Conservation (phyloP, 139 green algal species). For the Chlorella sp. region DNA sequence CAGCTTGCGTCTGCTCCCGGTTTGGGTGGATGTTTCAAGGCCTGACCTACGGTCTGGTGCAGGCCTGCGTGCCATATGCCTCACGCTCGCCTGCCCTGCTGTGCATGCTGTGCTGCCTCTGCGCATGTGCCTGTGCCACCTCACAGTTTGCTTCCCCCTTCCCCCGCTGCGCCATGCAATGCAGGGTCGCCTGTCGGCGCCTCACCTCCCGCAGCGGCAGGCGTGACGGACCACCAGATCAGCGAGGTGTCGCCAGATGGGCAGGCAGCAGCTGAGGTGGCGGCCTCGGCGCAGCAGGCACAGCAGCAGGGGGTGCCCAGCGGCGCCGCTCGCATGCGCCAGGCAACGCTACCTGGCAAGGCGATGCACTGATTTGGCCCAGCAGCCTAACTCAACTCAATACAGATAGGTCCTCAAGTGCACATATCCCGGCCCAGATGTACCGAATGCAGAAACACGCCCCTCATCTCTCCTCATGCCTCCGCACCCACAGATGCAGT, state of each 20-base stretch:
- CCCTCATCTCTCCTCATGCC: too few species aligned
- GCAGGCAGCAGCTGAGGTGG: not conserved
- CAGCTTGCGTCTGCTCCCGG: too few species aligned
- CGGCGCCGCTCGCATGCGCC: not conserved
- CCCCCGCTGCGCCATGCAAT: not conserved
- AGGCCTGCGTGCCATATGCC: not conserved
- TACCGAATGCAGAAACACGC: too few species aligned
- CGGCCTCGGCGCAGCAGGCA: not conserved
- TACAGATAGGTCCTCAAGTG: too few species aligned
- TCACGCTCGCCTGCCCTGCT: not conserved
- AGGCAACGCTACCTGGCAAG: not conserved
- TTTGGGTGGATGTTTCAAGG: too few species aligned
- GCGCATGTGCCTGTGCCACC: not conserved
- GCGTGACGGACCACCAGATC: constrained; percentile 25
- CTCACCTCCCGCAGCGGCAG: not conserved
- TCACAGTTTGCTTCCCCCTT: too few species aligned
- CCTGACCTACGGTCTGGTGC: not conserved
- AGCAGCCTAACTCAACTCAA: not conserved
- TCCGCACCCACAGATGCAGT: too few species aligned
- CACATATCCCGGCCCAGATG: too few species aligned
- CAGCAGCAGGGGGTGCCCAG: not conserved
- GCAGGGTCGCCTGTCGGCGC: not conserved
- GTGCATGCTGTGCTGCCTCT: not conserved
- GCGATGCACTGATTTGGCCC: not conserved
- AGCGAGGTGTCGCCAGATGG: constrained; percentile 3